Conservation (phyloP, 176 grass and related monocot species). For the Phoenix dactylifera region DNA sequence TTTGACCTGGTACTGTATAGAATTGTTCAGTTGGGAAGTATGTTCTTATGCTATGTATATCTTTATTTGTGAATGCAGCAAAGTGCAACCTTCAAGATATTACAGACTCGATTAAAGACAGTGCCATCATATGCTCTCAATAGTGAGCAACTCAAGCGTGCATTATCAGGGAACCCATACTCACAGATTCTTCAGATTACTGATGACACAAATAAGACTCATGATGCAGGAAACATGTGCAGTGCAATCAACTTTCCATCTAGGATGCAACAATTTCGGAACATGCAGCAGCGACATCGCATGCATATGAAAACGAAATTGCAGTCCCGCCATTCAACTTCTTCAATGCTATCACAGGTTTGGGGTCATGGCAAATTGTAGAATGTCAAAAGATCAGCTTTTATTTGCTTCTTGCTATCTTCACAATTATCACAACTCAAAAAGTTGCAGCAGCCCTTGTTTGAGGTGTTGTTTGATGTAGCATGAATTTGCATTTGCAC, state of each 20-base stretch:
- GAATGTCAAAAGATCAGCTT: no score
- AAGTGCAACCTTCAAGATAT: constrained; percentile 92
- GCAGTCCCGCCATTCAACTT: constrained; percentile 4
- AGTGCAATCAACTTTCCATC: constrained; percentile 72
- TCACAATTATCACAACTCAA: no score
- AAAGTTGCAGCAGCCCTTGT: no score
- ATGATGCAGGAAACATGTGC: constrained; percentile 46
- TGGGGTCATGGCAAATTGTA: neutral
- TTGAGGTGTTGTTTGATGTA: no score
- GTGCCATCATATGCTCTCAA: constrained; percentile 47
- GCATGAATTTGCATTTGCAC: no score
- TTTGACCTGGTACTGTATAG: no score
- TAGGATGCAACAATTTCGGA: constrained; percentile 58
- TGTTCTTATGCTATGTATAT: no score
- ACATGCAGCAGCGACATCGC: constrained; percentile 63
- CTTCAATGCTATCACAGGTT: constrained; percentile 5
- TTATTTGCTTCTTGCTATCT: no score
- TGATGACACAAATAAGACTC: constrained; percentile 53
- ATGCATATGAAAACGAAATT: constrained; percentile 27
- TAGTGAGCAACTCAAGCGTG: constrained; percentile 42
- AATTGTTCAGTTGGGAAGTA: no score
- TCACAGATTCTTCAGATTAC: constrained; percentile 62
- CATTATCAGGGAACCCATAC: constrained; percentile 51
- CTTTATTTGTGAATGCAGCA: constrained; percentile 34
- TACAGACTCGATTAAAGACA: constrained; percentile 88